Evolutionary conservation across 1,139 yeast genomes (phyloP).

Genomic region (Starmera stellimalicola): DNA sequence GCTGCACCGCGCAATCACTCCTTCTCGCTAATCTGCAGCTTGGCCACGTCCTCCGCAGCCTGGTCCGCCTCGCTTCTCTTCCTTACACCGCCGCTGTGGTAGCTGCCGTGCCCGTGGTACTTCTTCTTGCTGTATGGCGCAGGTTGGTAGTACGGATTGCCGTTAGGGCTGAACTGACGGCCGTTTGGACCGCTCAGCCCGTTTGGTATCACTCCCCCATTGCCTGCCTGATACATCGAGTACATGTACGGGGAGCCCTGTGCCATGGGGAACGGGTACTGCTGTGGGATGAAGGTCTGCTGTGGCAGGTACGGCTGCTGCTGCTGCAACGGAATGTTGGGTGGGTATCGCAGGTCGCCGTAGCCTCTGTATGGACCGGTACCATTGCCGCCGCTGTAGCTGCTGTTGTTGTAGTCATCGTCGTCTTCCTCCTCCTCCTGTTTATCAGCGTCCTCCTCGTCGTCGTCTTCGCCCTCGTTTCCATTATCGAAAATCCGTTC

Average conservation of each 20-base stretch:
- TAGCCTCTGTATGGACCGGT: constrained; percentile 1
- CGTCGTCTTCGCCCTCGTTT: constrained; percentile 23
- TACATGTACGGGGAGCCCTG: constrained; percentile 4
- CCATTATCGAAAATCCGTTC: constrained; percentile 34
- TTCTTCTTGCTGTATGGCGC: neutral
- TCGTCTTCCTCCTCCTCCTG: constrained; percentile 3
- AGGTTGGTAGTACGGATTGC: neutral
- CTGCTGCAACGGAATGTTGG: constrained; percentile 4
- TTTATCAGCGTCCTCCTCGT: constrained; percentile 18
- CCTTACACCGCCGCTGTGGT: no score
- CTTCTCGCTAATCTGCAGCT: no score
- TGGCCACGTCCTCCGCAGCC: no score
- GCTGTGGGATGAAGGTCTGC: constrained; percentile 2
- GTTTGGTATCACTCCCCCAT: neutral
- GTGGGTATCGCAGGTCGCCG: no score
- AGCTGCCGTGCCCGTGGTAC: constrained; percentile 4
- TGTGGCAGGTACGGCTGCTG: constrained; percentile 3
- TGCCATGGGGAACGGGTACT: constrained; percentile 2
- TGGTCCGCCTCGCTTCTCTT: no score
- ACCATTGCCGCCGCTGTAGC: neutral
- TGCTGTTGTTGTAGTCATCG: neutral
- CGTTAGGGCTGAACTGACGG: no score
- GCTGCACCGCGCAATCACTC: no score
- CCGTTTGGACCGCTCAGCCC: no score
- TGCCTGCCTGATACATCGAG: neutral